These are phyloP conservation scores for Salix koriyanagi DNA, from an alignment of 345 rosid species.

Conservation along the genomic window DNA sequence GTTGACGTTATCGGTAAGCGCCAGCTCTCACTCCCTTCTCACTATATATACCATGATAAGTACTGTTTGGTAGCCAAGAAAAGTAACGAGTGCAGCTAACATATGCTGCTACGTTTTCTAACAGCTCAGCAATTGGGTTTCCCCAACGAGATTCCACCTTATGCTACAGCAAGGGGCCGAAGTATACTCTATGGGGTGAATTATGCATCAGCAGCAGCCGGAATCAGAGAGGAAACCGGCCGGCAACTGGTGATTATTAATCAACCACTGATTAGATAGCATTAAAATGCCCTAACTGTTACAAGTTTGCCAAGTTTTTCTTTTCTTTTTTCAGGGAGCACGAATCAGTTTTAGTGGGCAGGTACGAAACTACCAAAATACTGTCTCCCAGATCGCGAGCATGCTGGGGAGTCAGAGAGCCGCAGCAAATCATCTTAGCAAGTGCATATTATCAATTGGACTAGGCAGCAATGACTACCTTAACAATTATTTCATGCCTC, in stretches of 20 bases:
- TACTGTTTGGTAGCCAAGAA: no score
- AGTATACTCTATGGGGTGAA: constrained; percentile 63
- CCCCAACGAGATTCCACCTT: constrained; percentile 51
- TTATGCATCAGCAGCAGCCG: constrained; percentile 86
- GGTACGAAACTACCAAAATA: constrained; percentile 55
- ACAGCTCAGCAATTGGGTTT: constrained; percentile 80
- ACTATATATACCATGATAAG: no score
- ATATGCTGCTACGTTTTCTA: neutral
- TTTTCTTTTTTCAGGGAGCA: constrained; percentile 47
- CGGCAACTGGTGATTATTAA: constrained; percentile 53
- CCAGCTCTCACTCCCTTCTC: neutral
- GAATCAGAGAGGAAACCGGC: constrained; percentile 80
- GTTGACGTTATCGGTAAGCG: constrained; percentile 64
- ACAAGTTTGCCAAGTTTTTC: neutral
- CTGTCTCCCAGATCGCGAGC: constrained; percentile 53
- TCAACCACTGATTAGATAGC: neutral
- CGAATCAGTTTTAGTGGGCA: constrained; percentile 73
- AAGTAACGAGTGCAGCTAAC: neutral
- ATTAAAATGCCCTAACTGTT: neutral
- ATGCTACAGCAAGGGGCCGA: constrained; percentile 43
- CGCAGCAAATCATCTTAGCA: constrained; percentile 55
- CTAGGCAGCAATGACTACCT: constrained; percentile 95
- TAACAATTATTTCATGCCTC: constrained; percentile 90
- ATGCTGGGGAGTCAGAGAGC: constrained; percentile 51
- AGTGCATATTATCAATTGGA: constrained; percentile 65